A percentile compares a stretch with the other conserved stretches of the same genome.
phyloP scores from a whole-genome alignment of 805 yeast species.

The Metschnikowia colocasiae region DNA sequence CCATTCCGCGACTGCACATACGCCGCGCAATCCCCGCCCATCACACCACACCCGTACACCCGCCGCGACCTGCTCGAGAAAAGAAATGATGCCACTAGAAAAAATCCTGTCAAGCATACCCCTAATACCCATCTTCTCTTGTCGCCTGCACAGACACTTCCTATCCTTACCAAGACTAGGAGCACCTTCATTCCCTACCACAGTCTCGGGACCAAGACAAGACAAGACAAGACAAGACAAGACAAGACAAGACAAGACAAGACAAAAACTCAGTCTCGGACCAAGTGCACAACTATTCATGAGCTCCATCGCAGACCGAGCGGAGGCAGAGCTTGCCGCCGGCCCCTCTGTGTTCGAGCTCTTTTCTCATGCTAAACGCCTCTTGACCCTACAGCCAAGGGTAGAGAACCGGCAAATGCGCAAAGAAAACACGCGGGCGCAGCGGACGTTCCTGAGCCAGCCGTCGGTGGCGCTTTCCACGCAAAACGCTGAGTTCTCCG shows the following conservation, averaged over 20 bases:
- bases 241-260: too few species aligned
- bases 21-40: background rate
- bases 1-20: background rate
- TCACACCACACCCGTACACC: constrained; percentile 5
- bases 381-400: constrained; percentile 36
- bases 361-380: constrained; percentile 39
- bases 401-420: constrained; percentile 38
- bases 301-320: constrained; percentile 5
- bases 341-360: constrained; percentile 40
- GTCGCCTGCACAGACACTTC: too few species aligned
- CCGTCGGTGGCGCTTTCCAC: constrained; percentile 1
- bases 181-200: too few species aligned
- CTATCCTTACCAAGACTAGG: too few species aligned
- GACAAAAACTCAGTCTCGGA: too few species aligned
- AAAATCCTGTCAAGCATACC: too few species aligned
- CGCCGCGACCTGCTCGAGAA: background rate
- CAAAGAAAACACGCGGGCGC: constrained; percentile 30
- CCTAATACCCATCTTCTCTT: too few species aligned
- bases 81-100: background rate
- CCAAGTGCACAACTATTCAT: too few species aligned
- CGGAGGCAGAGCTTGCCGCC: constrained; percentile 12
- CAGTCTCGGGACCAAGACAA: too few species aligned
- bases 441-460: constrained; percentile 14
- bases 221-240: too few species aligned
- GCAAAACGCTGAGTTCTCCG: background rate